Base-by-base conservation (phyloP, 1,284 basidiomycete genomes). In the Trametes sp. region DNA sequence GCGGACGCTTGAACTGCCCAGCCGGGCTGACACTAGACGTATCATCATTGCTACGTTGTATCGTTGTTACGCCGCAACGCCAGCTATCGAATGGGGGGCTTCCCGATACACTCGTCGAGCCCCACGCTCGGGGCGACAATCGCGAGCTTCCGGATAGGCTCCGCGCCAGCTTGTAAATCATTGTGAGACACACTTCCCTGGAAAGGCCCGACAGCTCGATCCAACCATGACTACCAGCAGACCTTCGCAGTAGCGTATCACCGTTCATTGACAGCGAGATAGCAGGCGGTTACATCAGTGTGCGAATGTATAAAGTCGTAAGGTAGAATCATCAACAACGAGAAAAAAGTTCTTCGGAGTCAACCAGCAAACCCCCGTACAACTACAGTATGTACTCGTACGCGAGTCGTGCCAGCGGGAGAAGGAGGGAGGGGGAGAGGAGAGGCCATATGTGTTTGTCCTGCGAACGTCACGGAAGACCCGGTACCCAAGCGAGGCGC, bases 301-400 rank as follows among this genome's bases (percentile, higher is more conserved):
- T 49, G 48, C 16, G 29, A 49, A 31, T 51, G 61, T 59, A 54
- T 50, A 42, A 44, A 51, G 56, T 58, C 61, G 57, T 62, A 62
- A 59, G 46, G 55, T 62, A 62, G 44, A 54, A 58, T 26, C 38
- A 48, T 59, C 60, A 48, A 62, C 57, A 58, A 24, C 60, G 42
- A 33, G 42, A 49, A 54, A 48, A 53, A 62, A 33, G 45, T 41
- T 33, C 53, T 48, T 46, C 42, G 44, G 31, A 23, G 16, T 33
- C 8, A 45, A 33, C 58, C 35, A 58, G 52, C 53, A 28, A 57
- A 54, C 44, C 59, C 55, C 55, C 61, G 65, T 61, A 62, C 65
- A 63, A 35, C 21, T 46, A 35, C 28, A 51, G 21, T 51, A 45
- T 65, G 58, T 48, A 56, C 58, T 59, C 56, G 61, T 61, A 59